A percentile compares a stretch with the other conserved stretches of the same genome.
These are phyloP conservation scores for Gossypium longicalyx DNA, from an alignment of 345 rosid genomes.

Conservation along the genomic window DNA sequence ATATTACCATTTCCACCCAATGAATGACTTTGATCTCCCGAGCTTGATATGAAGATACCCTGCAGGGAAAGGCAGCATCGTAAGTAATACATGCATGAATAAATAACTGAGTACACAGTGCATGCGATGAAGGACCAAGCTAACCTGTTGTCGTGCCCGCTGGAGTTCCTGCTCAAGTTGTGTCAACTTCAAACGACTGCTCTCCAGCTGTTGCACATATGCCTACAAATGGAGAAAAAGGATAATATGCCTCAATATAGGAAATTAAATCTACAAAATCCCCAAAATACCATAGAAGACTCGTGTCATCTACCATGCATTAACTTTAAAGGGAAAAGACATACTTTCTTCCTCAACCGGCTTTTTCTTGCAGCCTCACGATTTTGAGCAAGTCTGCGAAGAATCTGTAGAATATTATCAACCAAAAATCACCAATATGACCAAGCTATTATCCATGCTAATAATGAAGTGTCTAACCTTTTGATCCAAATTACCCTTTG, in stretches of 20 bases:
- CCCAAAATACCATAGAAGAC: background rate
- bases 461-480: constrained; percentile 50
- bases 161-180: constrained; percentile 98
- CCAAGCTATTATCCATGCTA: constrained; percentile 8
- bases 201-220: constrained; percentile 97
- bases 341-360: constrained; percentile 85
- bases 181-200: constrained; percentile 88
- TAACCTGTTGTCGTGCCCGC: constrained; percentile 96
- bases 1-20: constrained; percentile 89
- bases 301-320: background rate
- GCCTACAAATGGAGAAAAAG: constrained; percentile 47
- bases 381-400: constrained; percentile 96
- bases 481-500: constrained; percentile 85
- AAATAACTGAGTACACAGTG: background rate
- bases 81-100: background rate
- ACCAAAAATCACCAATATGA: constrained; percentile 22
- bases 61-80: constrained; percentile 17
- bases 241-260: background rate
- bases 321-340: background rate
- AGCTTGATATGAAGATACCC: constrained; percentile 95
- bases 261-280: background rate
- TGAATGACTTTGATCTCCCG: constrained; percentile 92
- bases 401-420: constrained; percentile 52
- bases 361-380: constrained; percentile 99
- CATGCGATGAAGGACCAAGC: constrained; percentile 15